These are phyloP conservation scores for Aspergillus bertholletiae DNA, from an alignment of 495 filamentous ascomycete genomes.

Conservation along the genomic window DNA sequence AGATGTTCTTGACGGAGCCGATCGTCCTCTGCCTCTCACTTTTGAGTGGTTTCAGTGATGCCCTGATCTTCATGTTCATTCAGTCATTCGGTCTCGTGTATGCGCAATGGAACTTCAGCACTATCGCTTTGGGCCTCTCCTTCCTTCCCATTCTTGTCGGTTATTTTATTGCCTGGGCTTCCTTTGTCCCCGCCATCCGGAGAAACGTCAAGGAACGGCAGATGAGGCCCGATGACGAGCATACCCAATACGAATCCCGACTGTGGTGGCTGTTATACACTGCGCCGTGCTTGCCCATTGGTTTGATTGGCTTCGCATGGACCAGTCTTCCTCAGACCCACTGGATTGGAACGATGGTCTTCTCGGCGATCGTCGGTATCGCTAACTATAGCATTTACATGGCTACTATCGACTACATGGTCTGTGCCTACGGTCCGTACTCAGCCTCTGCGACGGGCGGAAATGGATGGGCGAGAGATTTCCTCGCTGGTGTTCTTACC, in stretches of 20 bases:
- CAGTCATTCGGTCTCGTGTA: slow-evolving; percentile 59
- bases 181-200: slow-evolving; percentile 51
- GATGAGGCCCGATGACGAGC: slow-evolving; percentile 49
- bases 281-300: slow-evolving; percentile 55
- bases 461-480: slow-evolving; percentile 74
- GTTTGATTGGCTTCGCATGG: slow-evolving; percentile 63
- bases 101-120: slow-evolving; percentile 54
- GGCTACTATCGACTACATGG: slow-evolving; percentile 75
- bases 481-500: slow-evolving; percentile 76
- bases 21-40: slow-evolving; percentile 58
- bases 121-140: slow-evolving; percentile 46
- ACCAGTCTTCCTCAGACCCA: slow-evolving; percentile 54
- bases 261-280: slow-evolving; percentile 57
- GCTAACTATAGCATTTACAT: slow-evolving; percentile 71
- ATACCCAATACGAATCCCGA: slow-evolving; percentile 57
- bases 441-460: slow-evolving; percentile 70
- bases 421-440: slow-evolving; percentile 67
- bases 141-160: slow-evolving; percentile 59
- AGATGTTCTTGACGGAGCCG: slow-evolving; percentile 59
- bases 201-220: slow-evolving; percentile 47
- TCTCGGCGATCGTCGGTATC: slow-evolving; percentile 61
- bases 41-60: slow-evolving; percentile 60
- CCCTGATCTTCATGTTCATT: slow-evolving; percentile 65
- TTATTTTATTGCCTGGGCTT: slow-evolving; percentile 55
- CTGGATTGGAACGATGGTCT: slow-evolving; percentile 66